Percentiles rank a stretch among this genome's conserved stretches.
These are phyloP conservation scores for Omphalotus olearius DNA, from an alignment of 1,284 basidiomycete species.

Conservation along the genomic window DNA sequence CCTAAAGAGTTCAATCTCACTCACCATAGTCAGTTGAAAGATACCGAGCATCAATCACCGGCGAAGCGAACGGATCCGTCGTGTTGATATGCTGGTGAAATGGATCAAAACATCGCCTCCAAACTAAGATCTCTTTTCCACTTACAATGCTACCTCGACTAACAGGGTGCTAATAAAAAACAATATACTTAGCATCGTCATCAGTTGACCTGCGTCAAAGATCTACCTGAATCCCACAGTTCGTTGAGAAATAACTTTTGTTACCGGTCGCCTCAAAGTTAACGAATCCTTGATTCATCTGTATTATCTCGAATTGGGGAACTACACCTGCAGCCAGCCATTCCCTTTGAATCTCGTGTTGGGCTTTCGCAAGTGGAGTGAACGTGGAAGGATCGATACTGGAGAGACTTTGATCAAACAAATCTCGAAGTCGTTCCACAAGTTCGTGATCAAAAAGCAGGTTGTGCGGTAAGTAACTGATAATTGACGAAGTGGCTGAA, in stretches of 20 bases:
- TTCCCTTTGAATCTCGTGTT: conserved; percentile 1
- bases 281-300: not conserved
- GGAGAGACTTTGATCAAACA: not conserved
- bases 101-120: not conserved
- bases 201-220: not conserved
- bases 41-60: conserved; percentile 7
- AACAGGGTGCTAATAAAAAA: not conserved
- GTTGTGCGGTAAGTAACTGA: not conserved
- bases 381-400: not conserved
- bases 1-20: not conserved
- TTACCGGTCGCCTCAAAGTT: not conserved
- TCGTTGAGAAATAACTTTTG: not conserved
- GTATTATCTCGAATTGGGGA: not conserved
- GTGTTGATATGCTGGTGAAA: conserved; percentile 1
- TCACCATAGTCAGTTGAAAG: conserved; percentile 3
- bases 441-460: not conserved
- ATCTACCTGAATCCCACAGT: not conserved
- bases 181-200: not conserved
- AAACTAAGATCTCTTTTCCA: not conserved
- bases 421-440: not conserved
- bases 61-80: conserved; percentile 4
- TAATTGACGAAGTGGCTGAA: not conserved
- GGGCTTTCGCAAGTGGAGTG: not conserved
- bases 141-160: not conserved
- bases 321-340: conserved; percentile 1